Conservation (phyloP, 768 basidiomycete genomes). For the Suillus decipiens region DNA sequence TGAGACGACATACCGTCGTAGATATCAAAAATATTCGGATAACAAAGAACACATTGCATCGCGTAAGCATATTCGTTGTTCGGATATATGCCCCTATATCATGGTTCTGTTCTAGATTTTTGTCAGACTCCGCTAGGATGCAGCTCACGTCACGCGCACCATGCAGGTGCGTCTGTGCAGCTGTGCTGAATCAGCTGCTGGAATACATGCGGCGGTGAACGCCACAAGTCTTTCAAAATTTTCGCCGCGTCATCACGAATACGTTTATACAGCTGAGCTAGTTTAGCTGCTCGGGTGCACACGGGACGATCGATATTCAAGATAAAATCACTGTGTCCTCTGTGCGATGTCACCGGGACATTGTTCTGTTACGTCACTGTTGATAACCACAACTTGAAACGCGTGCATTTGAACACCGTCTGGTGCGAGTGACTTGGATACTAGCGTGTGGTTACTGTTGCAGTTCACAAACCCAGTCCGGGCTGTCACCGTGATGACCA, state of each 20-base stretch:
- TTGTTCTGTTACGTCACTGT: neutral
- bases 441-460: too few species aligned
- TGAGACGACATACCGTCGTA: neutral
- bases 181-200: neutral
- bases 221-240: neutral
- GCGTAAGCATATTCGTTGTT: neutral
- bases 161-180: neutral
- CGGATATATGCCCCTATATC: neutral
- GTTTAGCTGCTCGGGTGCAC: neutral
- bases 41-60: neutral
- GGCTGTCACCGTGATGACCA: neutral
- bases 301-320: neutral
- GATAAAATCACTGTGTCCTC: neutral
- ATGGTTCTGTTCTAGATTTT: neutral
- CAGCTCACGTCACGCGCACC: neutral
- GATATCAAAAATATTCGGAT: neutral
- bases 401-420: neutral
- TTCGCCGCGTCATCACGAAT: neutral
- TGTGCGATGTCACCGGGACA: conserved; percentile 2
- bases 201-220: neutral
- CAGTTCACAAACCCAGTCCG: neutral
- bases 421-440: too few species aligned
- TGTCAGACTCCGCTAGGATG: neutral
- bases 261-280: neutral
- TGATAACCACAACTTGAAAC: neutral